Percentiles rank a stretch among this genome's conserved stretches.
Conservation (phyloP, 1,284 basidiomycete genomes). For the Fomitopsis betulina region DNA sequence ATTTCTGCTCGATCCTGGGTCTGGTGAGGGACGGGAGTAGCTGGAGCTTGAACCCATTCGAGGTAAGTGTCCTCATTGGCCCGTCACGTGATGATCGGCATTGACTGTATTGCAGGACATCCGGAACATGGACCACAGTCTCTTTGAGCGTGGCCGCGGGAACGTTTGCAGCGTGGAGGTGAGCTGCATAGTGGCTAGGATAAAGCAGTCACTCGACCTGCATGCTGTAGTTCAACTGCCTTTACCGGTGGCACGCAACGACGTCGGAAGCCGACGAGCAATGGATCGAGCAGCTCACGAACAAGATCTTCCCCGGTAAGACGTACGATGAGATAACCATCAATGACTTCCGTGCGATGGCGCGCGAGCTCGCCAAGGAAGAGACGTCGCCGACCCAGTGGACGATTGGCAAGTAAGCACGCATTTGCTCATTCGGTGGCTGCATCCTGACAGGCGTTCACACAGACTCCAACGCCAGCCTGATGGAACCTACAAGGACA, state of each 20-base stretch:
- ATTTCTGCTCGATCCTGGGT: constrained; percentile 72
- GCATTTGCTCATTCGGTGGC: not conserved
- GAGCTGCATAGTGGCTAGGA: constrained; percentile 12
- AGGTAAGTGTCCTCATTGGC: constrained; percentile 31
- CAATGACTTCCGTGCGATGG: constrained; percentile 54
- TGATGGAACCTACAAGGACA: constrained; percentile 66
- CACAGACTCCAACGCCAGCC: constrained; percentile 55
- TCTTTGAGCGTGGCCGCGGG: constrained; percentile 72
- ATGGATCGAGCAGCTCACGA: constrained; percentile 54
- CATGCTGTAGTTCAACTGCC: constrained; percentile 63
- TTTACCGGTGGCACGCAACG: constrained; percentile 82
- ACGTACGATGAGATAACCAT: constrained; percentile 43
- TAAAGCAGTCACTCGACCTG: not conserved
- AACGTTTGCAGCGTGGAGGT: constrained; percentile 77
- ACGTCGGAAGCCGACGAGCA: constrained; percentile 65
- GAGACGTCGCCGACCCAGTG: constrained; percentile 55
- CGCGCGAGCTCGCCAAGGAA: constrained; percentile 31
- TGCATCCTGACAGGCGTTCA: not conserved
- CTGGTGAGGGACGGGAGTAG: constrained; percentile 62
- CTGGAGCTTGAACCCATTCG: constrained; percentile 71
- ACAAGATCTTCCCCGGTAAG: constrained; percentile 50
- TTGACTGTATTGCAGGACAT: constrained; percentile 45
- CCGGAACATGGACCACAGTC: constrained; percentile 49
- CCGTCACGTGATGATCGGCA: not conserved
- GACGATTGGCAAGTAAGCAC: constrained; percentile 59